Percentiles rank a stretch among this genome's conserved stretches.
Conservation (phyloP, 495 filamentous ascomycete species). For the Xylaria palmicola region DNA sequence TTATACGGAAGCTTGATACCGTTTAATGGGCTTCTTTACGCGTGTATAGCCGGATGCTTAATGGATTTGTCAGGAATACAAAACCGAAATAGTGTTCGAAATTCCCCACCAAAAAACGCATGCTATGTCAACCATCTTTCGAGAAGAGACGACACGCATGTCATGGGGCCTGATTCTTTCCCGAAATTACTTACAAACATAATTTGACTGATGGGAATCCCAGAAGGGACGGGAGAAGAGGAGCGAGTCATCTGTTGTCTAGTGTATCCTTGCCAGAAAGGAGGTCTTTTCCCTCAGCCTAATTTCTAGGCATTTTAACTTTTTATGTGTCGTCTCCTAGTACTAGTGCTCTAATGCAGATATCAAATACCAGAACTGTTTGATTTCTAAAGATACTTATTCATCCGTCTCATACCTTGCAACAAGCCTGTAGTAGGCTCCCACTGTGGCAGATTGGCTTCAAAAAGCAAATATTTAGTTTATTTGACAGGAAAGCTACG, state of each 20-base stretch:
- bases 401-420: too few relatives aligned
- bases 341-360: conserved; percentile 56
- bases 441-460: not conserved
- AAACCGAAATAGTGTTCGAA: conserved; percentile 20
- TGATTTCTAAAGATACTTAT: conserved; percentile 19
- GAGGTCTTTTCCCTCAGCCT: conserved; percentile 27
- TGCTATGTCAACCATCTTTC: conserved; percentile 21
- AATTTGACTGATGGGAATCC: conserved; percentile 12
- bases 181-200: conserved; percentile 17
- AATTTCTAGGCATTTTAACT: conserved; percentile 32
- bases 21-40: conserved; percentile 29
- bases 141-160: not conserved
- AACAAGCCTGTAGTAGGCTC: too few relatives aligned
- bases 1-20: conserved; percentile 29
- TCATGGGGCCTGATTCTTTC: not conserved
- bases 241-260: conserved; percentile 18
- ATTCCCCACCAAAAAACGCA: conserved; percentile 28
- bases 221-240: conserved; percentile 16
- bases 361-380: conserved; percentile 42
- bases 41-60: conserved; percentile 25
- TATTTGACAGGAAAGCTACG: not conserved
- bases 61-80: conserved; percentile 37
- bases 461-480: not conserved
- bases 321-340: conserved; percentile 40
- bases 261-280: conserved; percentile 23